Percentiles rank a stretch among this genome's conserved stretches.
These are phyloP conservation scores for Alternaria atra DNA, from an alignment of 2,329 filamentous ascomycete species.

Conservation along the genomic window DNA sequence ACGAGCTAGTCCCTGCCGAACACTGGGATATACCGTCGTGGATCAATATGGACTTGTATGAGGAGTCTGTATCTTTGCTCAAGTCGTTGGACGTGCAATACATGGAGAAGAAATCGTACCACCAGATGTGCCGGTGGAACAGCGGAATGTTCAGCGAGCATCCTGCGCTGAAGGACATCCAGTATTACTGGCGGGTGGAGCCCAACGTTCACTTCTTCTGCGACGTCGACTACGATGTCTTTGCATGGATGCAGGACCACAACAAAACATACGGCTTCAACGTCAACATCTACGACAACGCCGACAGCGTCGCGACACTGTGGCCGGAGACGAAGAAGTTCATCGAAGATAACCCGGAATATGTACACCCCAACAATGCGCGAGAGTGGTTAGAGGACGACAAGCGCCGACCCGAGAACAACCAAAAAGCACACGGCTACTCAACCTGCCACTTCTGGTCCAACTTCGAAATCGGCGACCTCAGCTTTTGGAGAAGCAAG, in stretches of 20 bases:
- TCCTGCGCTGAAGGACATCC: constrained; percentile 79
- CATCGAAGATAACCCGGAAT: constrained; percentile 81
- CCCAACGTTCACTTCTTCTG: constrained; percentile 99
- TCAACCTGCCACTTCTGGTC: constrained; percentile 99
- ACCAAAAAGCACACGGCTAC: constrained; percentile 85
- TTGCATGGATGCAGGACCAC: constrained; percentile 96
- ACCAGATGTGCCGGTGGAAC: constrained; percentile 99
- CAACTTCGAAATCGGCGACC: constrained; percentile 95
- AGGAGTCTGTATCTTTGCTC: constrained; percentile 83
- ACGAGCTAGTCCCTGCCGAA: constrained; percentile 89
- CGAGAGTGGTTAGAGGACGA: constrained; percentile 87
- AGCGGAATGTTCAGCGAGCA: constrained; percentile 98
- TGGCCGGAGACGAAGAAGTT: constrained; percentile 98
- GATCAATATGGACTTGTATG: constrained; percentile 88
- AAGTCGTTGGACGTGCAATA: constrained; percentile 90
- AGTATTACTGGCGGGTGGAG: constrained; percentile 98
- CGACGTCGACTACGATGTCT: constrained; percentile 97
- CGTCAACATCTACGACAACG: constrained; percentile 94
- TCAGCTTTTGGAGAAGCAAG: constrained; percentile 91
- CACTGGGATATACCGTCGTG: constrained; percentile 93
- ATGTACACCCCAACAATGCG: constrained; percentile 84
- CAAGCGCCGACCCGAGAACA: constrained; percentile 78
- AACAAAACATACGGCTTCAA: constrained; percentile 99
- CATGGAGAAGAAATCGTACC: constrained; percentile 86
- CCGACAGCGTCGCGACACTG: constrained; percentile 82